Evolutionary conservation across 2,329 filamentous ascomycete species (phyloP).

Genomic region (Plectosphaerella plurivora): DNA sequence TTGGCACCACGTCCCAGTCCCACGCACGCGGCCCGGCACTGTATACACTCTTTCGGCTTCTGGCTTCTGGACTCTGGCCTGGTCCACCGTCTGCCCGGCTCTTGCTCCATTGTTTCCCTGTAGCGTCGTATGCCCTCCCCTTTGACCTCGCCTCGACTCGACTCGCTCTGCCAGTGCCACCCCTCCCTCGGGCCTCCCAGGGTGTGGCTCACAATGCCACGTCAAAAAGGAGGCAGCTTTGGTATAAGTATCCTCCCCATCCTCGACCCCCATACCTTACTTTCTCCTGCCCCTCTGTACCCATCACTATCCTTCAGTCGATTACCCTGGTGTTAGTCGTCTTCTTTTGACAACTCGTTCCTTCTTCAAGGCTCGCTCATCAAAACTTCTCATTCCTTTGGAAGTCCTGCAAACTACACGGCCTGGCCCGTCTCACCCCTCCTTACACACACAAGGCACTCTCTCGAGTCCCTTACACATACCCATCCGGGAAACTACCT

Average conservation of each 20-base stretch:
- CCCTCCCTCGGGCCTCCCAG: not conserved
- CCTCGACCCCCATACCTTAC: not conserved
- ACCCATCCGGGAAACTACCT: not conserved
- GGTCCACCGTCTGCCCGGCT: too few species aligned
- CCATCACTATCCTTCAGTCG: conserved; percentile 10
- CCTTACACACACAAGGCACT: not conserved
- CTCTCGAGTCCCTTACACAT: not conserved
- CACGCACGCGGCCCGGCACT: too few species aligned
- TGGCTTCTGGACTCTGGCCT: too few species aligned
- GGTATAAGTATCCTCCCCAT: conserved; percentile 1
- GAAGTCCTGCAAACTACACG: conserved; percentile 5
- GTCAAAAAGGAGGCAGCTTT: not conserved
- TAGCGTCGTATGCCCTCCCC: not conserved
- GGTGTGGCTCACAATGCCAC: too few species aligned
- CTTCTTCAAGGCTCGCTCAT: conserved; percentile 3
- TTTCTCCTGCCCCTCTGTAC: conserved; percentile 2
- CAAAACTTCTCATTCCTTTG: conserved; percentile 12
- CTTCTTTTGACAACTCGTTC: conserved; percentile 10
- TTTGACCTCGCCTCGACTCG: not conserved
- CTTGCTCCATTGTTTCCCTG: not conserved
- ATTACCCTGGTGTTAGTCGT: conserved; percentile 7
- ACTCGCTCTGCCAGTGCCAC: not conserved
- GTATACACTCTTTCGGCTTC: too few species aligned
- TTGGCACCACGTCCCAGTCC: not conserved
- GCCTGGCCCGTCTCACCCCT: not conserved